Evolutionary conservation across 345 rosid genomes (phyloP), one percentile per base, ranked within the genome.

Genomic region (Durio zibethinus): DNA sequence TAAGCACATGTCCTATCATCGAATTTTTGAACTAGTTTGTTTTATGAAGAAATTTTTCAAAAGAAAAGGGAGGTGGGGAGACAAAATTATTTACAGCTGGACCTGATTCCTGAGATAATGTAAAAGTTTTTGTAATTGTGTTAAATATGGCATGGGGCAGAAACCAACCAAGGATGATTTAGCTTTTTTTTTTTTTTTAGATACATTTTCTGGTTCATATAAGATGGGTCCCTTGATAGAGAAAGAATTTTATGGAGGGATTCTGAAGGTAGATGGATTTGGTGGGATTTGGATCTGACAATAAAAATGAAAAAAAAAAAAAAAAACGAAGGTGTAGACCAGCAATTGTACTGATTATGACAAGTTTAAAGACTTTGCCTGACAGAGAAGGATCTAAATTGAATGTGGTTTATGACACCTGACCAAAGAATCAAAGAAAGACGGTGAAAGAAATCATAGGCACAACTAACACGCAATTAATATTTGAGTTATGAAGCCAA

Each of bases 1-100:
- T 31, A 71, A 50, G 60, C 74, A 71, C 74, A 71, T 71, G 60
- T 60, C 31, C 50, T 70, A 29, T 48, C 25, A 29, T n/a, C 18
- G 20, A 9, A 16, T 14, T 62, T 15, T 45, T 45, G 62, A 57
- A 57, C 33, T 4, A 10, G 63, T 12, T 25, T 29, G 36, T 61
- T 16, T 29, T 7, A 61, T 2, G 38, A 14, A 59, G 18, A 11
- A 61, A 23, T 14, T 50, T 25, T 71, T 27, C 11, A 1, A 14
- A 25, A 45, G 1, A 1, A 14, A 45, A 2, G 23, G 15, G 8
- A 0, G 15, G 16, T 35, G 36, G 73, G 25, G 57, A n/a, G 52
- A 23, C 72, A 66, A 10, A 66, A 11, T 38, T 18, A 66, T n/a
- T 66, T 40, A 66, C 4, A 21, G 72, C 53, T 42, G 72, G 47